Base-by-base conservation (phyloP, 1,284 basidiomycete species). In the Thecaphora thlaspeos region DNA sequence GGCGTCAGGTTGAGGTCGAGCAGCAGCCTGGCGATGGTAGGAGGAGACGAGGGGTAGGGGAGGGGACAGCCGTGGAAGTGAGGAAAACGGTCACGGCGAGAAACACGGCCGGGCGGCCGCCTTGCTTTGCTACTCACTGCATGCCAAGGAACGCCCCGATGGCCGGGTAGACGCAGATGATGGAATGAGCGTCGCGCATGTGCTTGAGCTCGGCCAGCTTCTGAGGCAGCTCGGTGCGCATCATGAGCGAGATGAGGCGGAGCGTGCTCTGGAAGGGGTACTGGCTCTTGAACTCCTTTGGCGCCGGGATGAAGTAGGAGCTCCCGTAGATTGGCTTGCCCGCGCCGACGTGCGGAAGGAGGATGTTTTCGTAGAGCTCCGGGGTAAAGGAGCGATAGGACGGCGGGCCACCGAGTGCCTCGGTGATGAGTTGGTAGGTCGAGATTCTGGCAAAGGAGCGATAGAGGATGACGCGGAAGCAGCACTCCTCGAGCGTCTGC, bases 291-390 rank as follows among this genome's bases (percentile, higher is more conserved):
- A 39, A 84, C 79, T 64, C 61, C 43, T 80, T 77, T 12, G 85
- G 84, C 5, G 83, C 82, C 1, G 85, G 84, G 64, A 86, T 86
- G 70, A 84, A 83, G 77, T 84, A 87, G 12, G 86, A 81, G n/a
- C 81, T 81, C 0, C 85, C 86, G 63, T 86, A 87, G 19, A 87
- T 79, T 3, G 81, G 43, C 41, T 74, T 67, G 12, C 81, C 59
- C 22, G 77, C 53, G 4, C 37, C 55, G 48, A 80, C 79, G 18
- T 82, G 80, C 14, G 68, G 53, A 12, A 75, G 71, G 19, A 87
- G 80, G 24, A 86, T 82, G 4, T 62, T 67, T 41, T 78, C 71
- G 58, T 87, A 87, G 18, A 78, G 68, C 11, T 76, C 65, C 11
- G 82, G 81, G 39, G 81, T 71, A 64, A 83, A 87, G 12, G 71